Base-by-base conservation (phyloP, 257 asterid species). In the Petrea volubilis region DNA sequence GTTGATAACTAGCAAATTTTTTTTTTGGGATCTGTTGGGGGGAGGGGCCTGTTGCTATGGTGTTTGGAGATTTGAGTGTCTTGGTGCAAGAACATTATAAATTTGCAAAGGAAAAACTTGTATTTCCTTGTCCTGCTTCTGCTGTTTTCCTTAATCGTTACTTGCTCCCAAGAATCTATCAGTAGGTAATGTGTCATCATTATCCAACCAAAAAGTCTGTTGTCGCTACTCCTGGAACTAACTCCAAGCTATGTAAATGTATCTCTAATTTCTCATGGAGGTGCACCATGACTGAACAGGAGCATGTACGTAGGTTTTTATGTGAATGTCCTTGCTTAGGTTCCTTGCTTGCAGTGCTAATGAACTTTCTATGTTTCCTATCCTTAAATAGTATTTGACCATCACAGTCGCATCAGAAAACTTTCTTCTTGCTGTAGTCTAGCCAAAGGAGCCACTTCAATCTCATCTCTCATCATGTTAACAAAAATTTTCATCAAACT, bases 391-490 rank as follows among this genome's bases (percentile, higher is more conserved):
- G 13, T 41, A 18, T 66, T 64, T 47, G 20, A 31, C 21, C 2
- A n/a, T 31, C 2, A 14, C 53, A 15, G 31, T 60, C 28, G 7
- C 14, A 11, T 23, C 15, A 47, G 29, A 3, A 9, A 1, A 25
- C n/a, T 46, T 50, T 59, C 38, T 38, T 73, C 21, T 63, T 63
- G 65, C 23, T 72, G 21, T 52, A 13, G 46, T 21, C 58, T 38
- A 38, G 17, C 43, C 24, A 36, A 25, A 50, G 29, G 23, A 25
- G 21, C 67, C 58, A 18, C 36, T 15, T 61, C 46, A 61, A 63
- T 44, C 40, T 41, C 18, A 17, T 40, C 57, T 1, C 9, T 49
- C 7, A 18, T 53, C 24, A 18, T 15, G 44, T 61, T 41, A 29
- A 31, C 65, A 27, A 2, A 40, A 29, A 38, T 4, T 29, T 40